Evolutionary conservation across 805 yeast species (phyloP).

Genomic region (Wickerhamiella shivajii): DNA sequence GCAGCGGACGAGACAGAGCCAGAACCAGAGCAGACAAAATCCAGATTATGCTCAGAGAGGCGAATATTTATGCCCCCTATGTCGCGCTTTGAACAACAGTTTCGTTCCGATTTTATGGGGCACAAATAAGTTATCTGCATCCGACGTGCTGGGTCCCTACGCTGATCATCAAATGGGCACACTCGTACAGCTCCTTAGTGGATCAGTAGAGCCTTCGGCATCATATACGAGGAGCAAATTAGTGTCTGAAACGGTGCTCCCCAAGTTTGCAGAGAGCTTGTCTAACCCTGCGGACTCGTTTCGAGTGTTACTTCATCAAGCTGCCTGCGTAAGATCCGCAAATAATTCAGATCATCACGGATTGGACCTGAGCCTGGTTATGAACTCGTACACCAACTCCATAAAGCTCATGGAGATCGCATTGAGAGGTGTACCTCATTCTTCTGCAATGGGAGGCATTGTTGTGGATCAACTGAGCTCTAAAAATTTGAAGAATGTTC

Average conservation of each 20-base stretch:
- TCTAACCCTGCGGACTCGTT: too few relatives aligned
- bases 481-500: slow-evolving; percentile 14
- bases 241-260: too few relatives aligned
- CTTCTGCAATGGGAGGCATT: slow-evolving; percentile 27
- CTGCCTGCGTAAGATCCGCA: too few relatives aligned
- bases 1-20: slow-evolving; percentile 9
- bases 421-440: slow-evolving; percentile 14
- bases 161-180: too few relatives aligned
- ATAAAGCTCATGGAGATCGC: slow-evolving; percentile 14
- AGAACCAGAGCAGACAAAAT: slow-evolving; percentile 51
- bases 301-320: too few relatives aligned
- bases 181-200: too few relatives aligned
- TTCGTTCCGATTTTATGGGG: slow-evolving; percentile 65
- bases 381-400: slow-evolving; percentile 8
- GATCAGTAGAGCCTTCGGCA: too few relatives aligned
- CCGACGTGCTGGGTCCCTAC: background rate
- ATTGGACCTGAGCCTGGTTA: too few relatives aligned
- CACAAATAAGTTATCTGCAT: slow-evolving; percentile 25
- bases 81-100: slow-evolving; percentile 73
- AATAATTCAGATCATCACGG: too few relatives aligned
- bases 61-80: slow-evolving; percentile 79
- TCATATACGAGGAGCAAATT: too few relatives aligned
- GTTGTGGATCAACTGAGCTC: slow-evolving; percentile 33
- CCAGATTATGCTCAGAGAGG: slow-evolving; percentile 60
- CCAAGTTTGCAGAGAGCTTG: too few relatives aligned